Conservation (phyloP, 108 stramenopile genomes). For the Conticribra weissflogii region DNA sequence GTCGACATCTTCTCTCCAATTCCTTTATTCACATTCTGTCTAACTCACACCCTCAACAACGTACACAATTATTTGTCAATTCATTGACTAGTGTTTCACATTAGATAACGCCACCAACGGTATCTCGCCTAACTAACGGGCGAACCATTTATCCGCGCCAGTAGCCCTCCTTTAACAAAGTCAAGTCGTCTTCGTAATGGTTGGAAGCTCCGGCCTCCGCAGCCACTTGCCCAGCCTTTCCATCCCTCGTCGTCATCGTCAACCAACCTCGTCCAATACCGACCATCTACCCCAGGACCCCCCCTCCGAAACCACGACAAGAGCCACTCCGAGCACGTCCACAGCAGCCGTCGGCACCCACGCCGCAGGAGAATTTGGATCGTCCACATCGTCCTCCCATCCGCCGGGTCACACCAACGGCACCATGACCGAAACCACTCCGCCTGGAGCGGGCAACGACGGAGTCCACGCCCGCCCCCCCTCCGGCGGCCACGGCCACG, state of each 20-base stretch:
- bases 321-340: not conserved
- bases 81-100: no score
- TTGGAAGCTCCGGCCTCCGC: not conserved
- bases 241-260: not conserved
- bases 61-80: no score
- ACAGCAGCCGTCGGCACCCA: not conserved
- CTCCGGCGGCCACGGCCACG: not conserved
- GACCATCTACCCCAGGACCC: no score
- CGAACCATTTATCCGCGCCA: no score
- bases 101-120: no score
- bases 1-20: no score
- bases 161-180: no score
- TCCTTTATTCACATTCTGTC: no score
- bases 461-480: not conserved
- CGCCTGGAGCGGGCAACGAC: not conserved
- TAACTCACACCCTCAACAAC: no score
- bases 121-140: no score
- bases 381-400: not conserved
- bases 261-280: no score
- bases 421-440: not conserved
- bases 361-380: not conserved
- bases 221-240: not conserved
- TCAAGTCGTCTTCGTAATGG: constrained; percentile 1
- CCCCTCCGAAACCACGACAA: not conserved
- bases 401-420: not conserved